Evolutionary conservation across 1,284 basidiomycete species (phyloP), one percentile per base, ranked within the genome.

Genomic region (Cutaneotrichosporon curvatum): DNA sequence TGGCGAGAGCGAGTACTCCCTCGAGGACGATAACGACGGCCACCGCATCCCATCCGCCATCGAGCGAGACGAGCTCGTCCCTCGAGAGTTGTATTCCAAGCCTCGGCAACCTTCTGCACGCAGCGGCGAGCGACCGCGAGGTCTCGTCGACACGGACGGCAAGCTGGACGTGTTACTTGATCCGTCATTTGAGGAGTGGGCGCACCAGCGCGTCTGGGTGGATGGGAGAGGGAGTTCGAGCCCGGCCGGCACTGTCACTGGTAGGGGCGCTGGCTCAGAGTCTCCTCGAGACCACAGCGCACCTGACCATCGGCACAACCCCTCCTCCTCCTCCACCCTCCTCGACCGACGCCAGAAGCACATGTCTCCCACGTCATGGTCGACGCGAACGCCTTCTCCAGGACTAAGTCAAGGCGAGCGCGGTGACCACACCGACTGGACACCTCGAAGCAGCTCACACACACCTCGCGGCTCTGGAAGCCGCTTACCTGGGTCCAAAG

Each of bases 1-100:
- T 11, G 45, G 46, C n/a, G 52, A 48, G 11, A 54, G 52, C 48
- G 43, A 45, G 40, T 54, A 54, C 46, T 54, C 52, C 19, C 31
- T 45, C 11, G 5, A 25, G n/a, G 48, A 50, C 34, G 52, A 54
- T 4, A 32, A 32, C 9, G 20, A 32, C 8, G 22, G 38, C n/a
- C 14, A 20, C 3, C 28, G 25, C 8, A 28, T 12, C 7, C 12
- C 12, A 28, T n/a, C n/a, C n/a, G n/a, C 25, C 25, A 28, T 7
- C 25, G 25, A 28, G 25, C 25, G 25, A 7, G 25, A 7, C 7
- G 25, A 28, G 12, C 25, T 28, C 8, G 7, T 28, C 8, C 25
- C 25, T 28, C 25, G 25, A 28, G 25, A 28, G 25, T 12, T 28
- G 25, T 12, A 28, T 28, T 12, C 32, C 8, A 34, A 34, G 32